These are phyloP conservation scores for Hypseocharis bilobata DNA, from an alignment of 441 rosid genomes.

Conservation along the genomic window DNA sequence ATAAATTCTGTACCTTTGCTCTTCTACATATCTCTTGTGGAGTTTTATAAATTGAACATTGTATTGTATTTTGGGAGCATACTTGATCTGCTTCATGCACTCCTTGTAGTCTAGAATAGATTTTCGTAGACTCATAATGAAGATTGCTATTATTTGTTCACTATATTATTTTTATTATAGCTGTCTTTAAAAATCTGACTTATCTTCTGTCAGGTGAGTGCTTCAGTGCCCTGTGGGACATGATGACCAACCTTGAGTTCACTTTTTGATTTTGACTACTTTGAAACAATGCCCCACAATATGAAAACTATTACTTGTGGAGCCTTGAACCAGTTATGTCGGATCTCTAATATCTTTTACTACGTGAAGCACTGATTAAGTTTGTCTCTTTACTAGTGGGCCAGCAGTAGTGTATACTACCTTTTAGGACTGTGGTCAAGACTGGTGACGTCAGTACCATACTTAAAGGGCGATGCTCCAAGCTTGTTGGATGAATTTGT, in stretches of 20 bases:
- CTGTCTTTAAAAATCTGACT: background rate
- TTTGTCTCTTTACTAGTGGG: conserved; percentile 58
- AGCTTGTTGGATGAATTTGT: conserved; percentile 94
- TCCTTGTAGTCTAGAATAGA: background rate
- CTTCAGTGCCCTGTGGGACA: background rate
- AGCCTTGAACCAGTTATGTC: background rate
- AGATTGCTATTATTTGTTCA: background rate
- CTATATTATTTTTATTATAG: background rate
- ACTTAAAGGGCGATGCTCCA: conserved; percentile 95
- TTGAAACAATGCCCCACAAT: too few species aligned
- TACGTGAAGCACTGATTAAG: conserved; percentile 16
- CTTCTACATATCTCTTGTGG: background rate
- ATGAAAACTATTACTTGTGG: background rate
- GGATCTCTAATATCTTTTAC: conserved; percentile 15
- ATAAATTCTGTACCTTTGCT: background rate
- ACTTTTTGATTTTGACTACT: background rate
- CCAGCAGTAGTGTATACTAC: conserved; percentile 96
- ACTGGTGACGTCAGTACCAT: conserved; percentile 84
- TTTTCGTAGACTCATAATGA: background rate
- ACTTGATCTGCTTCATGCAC: background rate
- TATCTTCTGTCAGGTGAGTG: background rate
- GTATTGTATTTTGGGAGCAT: background rate
- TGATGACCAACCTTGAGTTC: background rate
- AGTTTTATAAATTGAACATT: too few species aligned
- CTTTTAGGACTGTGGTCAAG: conserved; percentile 97